phyloP scores from a whole-genome alignment of 208 protist genomes.

The Perkinsela sp. region DNA sequence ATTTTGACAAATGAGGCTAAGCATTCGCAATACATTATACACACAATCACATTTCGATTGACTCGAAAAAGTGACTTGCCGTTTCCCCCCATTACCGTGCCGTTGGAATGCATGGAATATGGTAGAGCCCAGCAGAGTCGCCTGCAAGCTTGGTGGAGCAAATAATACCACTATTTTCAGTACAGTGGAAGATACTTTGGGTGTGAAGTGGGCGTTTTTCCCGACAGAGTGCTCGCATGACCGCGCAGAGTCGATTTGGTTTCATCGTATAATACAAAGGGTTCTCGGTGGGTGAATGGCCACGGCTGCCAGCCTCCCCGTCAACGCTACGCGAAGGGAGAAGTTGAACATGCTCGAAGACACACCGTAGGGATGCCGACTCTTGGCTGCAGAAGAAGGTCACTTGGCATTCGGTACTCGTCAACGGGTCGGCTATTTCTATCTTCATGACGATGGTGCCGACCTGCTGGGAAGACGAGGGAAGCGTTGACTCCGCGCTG shows the following conservation, averaged over 20 bases:
- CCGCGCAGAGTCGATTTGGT: not conserved
- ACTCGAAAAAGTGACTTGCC: no score
- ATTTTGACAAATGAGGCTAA: no score
- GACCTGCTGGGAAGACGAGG: not conserved
- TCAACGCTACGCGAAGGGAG: not conserved
- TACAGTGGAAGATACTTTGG: not conserved
- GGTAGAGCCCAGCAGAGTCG: not conserved
- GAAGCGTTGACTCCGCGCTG: not conserved
- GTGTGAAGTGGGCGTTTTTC: not conserved
- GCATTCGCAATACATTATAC: no score
- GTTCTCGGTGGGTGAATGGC: not conserved
- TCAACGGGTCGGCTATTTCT: not conserved
- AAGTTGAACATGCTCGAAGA: not conserved
- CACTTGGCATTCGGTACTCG: not conserved
- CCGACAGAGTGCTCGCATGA: not conserved
- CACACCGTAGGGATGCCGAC: not conserved
- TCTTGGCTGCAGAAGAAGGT: not conserved
- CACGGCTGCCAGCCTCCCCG: not conserved
- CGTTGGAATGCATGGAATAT: not conserved
- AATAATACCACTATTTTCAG: not conserved
- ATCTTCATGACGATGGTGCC: not conserved
- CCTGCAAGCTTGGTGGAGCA: not conserved
- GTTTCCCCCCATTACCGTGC: no score
- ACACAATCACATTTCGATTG: no score
- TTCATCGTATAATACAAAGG: not conserved